Conservation (phyloP, 768 basidiomycete genomes). For the Tricholoma saponaceum region DNA sequence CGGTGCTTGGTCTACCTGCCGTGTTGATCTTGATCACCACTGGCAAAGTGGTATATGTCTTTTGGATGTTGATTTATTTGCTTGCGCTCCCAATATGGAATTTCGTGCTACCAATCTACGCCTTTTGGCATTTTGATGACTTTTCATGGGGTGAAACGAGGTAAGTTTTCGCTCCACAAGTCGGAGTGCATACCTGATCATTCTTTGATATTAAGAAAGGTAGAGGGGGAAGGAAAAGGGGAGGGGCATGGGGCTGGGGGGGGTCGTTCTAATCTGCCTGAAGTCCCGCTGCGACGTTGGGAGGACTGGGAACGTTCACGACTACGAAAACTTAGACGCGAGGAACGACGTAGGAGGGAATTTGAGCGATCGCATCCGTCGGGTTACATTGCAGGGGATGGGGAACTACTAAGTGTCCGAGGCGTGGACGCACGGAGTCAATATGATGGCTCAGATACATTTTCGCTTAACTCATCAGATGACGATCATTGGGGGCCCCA, state of each 20-base stretch:
- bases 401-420: conserved; percentile 57
- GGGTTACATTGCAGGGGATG: conserved; percentile 60
- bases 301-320: conserved; percentile 99
- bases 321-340: conserved; percentile 84
- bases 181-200: conserved; percentile 9
- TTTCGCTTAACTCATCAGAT: conserved; percentile 81
- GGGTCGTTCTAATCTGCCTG: conserved; percentile 44
- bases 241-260: conserved; percentile 73
- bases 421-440: conserved; percentile 50
- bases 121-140: conserved; percentile 99
- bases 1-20: conserved; percentile 91
- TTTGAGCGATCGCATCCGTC: conserved; percentile 75
- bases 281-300: conserved; percentile 94
- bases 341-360: conserved; percentile 76
- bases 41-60: conserved; percentile 90
- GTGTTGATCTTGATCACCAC: conserved; percentile 93
- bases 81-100: conserved; percentile 95
- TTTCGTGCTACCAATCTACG: conserved; percentile 88
- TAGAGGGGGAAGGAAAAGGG: conserved; percentile 84
- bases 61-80: conserved; percentile 98
- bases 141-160: conserved; percentile 99
- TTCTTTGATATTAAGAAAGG: conserved; percentile 60
- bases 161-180: conserved; percentile 36
- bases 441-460: conserved; percentile 76
- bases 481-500: conserved; percentile 96